phyloP scores from a whole-genome alignment of 441 rosid genomes.

The Viola pubescens region DNA sequence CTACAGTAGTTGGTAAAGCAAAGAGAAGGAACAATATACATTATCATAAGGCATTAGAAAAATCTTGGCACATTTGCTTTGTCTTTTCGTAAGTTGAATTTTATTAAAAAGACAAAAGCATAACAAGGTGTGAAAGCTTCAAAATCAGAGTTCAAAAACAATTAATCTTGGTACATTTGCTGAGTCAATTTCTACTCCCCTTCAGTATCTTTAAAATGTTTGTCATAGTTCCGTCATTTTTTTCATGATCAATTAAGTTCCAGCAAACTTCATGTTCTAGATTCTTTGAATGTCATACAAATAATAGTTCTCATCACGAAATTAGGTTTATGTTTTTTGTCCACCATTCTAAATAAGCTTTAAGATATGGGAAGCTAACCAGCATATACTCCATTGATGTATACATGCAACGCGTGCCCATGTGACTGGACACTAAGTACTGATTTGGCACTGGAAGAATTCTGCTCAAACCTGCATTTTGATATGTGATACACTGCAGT shows the following conservation, averaged over 20 bases:
- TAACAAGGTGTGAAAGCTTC: too few relatives aligned
- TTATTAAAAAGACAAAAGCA: too few relatives aligned
- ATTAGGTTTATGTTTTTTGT: background rate
- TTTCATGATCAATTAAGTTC: too few relatives aligned
- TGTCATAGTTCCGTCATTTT: too few relatives aligned
- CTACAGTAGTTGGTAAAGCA: background rate
- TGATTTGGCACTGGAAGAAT: constrained; percentile 25
- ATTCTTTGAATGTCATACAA: too few relatives aligned
- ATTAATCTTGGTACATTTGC: too few relatives aligned
- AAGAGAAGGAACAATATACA: background rate
- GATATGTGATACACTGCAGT: background rate
- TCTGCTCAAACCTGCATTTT: constrained; percentile 43
- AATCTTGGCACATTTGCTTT: background rate
- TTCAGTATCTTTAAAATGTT: too few relatives aligned
- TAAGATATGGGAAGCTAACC: constrained; percentile 25
- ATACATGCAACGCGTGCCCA: constrained; percentile 62
- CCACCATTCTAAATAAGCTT: background rate
- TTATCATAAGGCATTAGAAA: background rate
- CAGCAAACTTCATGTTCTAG: too few relatives aligned
- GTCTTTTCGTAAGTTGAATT: too few relatives aligned
- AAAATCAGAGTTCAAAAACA: too few relatives aligned
- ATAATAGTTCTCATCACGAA: background rate
- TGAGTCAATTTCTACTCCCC: too few relatives aligned
- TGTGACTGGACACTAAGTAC: constrained; percentile 34
- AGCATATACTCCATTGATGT: constrained; percentile 39